phyloP scores from a whole-genome alignment of 2,329 filamentous ascomycete species.

The Penicillium expansum region DNA sequence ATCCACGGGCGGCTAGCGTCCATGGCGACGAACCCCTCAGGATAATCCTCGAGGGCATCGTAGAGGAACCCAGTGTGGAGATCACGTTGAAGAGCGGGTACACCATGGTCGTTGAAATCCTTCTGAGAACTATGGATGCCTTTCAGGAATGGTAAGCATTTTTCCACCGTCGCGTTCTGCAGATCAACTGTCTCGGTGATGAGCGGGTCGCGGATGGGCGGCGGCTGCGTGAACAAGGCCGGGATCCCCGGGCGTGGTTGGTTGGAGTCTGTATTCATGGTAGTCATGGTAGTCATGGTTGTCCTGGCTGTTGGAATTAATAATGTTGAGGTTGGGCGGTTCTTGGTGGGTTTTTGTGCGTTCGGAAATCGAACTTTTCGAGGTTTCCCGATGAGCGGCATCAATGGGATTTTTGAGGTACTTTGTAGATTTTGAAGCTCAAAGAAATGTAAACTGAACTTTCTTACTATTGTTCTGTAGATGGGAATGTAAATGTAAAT shows the following conservation, averaged over 20 bases:
- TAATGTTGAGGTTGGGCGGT: conserved; percentile 14
- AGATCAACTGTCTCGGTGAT: conserved; percentile 64
- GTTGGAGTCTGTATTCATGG: not conserved
- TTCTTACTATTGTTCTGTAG: conserved; percentile 12
- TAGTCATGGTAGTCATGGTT: conserved; percentile 5
- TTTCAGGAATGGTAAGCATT: conserved; percentile 66
- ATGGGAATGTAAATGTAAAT: conserved; percentile 6
- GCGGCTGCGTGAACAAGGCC: conserved; percentile 45
- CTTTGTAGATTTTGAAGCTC: not conserved
- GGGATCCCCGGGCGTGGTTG: conserved; percentile 32
- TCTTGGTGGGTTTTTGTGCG: conserved; percentile 17
- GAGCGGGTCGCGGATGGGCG: conserved; percentile 64
- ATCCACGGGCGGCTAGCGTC: conserved; percentile 93
- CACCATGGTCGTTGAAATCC: conserved; percentile 65
- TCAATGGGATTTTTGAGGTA: conserved; percentile 16
- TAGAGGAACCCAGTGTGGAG: conserved; percentile 52
- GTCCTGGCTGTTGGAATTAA: conserved; percentile 7
- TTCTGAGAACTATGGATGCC: conserved; percentile 50
- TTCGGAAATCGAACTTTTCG: conserved; percentile 41
- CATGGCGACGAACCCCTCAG: conserved; percentile 66
- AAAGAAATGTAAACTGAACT: not conserved
- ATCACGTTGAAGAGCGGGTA: conserved; percentile 69
- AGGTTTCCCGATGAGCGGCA: conserved; percentile 37
- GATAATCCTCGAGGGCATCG: conserved; percentile 57
- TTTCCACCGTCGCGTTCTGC: conserved; percentile 67